Conservation (phyloP, 805 yeast species). For the Sungouiella thailandica region DNA sequence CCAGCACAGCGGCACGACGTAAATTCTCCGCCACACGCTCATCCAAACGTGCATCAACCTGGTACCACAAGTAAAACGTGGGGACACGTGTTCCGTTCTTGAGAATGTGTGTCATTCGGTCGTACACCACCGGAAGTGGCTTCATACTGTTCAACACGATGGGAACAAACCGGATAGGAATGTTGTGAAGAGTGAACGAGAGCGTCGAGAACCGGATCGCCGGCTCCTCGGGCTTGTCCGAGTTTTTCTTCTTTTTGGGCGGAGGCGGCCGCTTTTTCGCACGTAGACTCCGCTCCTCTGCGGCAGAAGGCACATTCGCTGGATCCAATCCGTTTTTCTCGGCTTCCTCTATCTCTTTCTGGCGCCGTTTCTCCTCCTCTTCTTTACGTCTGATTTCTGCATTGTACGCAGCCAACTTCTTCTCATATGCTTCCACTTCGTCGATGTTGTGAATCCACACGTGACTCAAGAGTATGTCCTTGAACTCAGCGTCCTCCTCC, state of each 20-base stretch:
- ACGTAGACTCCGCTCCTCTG: slow-evolving; percentile 8
- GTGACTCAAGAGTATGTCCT: slow-evolving; percentile 44
- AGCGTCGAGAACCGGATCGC: slow-evolving; percentile 51
- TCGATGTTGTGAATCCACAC: slow-evolving; percentile 46
- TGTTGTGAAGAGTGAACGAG: slow-evolving; percentile 58
- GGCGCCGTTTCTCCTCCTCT: slow-evolving; percentile 19
- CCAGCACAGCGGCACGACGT: slow-evolving; percentile 50
- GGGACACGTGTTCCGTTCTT: slow-evolving; percentile 55
- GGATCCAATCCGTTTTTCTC: slow-evolving; percentile 9
- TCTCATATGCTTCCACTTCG: slow-evolving; percentile 45
- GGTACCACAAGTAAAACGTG: slow-evolving; percentile 74
- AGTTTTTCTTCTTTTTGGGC: slow-evolving; percentile 9
- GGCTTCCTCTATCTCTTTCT: slow-evolving; percentile 17
- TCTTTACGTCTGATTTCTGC: slow-evolving; percentile 22
- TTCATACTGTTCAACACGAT: slow-evolving; percentile 63
- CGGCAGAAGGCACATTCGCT: slow-evolving; percentile 6
- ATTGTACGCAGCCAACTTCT: slow-evolving; percentile 25
- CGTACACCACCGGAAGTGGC: slow-evolving; percentile 49
- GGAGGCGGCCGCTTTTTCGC: slow-evolving; percentile 11
- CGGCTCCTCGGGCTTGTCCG: slow-evolving; percentile 39
- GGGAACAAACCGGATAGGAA: slow-evolving; percentile 62
- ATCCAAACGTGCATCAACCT: slow-evolving; percentile 71
- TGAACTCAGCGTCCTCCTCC: slow-evolving; percentile 17
- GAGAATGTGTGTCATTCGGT: slow-evolving; percentile 57
- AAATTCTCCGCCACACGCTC: slow-evolving; percentile 60